A percentile compares a stretch with the other conserved stretches of the same genome.
phyloP scores from a whole-genome alignment of 257 asterid species.

The Eucommia ulmoides region DNA sequence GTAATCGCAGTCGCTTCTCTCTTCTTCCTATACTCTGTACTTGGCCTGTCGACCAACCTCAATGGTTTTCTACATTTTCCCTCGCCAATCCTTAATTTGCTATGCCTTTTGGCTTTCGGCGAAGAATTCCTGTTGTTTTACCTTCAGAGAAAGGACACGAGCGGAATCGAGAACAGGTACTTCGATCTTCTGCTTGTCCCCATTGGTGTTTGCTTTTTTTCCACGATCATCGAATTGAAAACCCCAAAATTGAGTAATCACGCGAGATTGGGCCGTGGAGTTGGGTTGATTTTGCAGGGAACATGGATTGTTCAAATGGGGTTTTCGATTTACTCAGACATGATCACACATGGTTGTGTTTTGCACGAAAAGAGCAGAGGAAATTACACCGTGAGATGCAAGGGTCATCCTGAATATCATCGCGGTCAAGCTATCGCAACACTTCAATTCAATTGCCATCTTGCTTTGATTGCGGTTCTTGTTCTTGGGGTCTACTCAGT shows the following conservation, averaged over 20 bases:
- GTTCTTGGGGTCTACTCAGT: constrained; percentile 33
- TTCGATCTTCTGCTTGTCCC: constrained; percentile 70
- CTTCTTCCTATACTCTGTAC: constrained; percentile 44
- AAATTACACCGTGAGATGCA: constrained; percentile 70
- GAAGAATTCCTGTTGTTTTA: constrained; percentile 75
- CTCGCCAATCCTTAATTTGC: constrained; percentile 29
- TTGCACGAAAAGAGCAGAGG: constrained; percentile 77
- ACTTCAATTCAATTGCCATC: constrained; percentile 79
- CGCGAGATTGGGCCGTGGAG: constrained; percentile 55
- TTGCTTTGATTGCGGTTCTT: constrained; percentile 58
- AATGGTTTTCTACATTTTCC: constrained; percentile 32
- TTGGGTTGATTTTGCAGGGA: constrained; percentile 73
- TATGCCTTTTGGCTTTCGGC: constrained; percentile 60
- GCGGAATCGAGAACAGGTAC: constrained; percentile 81
- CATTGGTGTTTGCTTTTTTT: constrained; percentile 51
- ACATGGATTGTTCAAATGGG: constrained; percentile 96
- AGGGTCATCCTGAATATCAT: constrained; percentile 79
- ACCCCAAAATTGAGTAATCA: constrained; percentile 31
- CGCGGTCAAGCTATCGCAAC: constrained; percentile 89
- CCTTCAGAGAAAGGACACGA: constrained; percentile 59
- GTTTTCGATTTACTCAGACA: constrained; percentile 62
- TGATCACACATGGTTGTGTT: constrained; percentile 59
- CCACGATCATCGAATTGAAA: constrained; percentile 58
- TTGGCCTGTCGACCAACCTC: constrained; percentile 39
- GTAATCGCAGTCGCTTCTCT: constrained; percentile 46